Conservation (phyloP, 768 basidiomycete species). For the Leccinum aurantiacum region DNA sequence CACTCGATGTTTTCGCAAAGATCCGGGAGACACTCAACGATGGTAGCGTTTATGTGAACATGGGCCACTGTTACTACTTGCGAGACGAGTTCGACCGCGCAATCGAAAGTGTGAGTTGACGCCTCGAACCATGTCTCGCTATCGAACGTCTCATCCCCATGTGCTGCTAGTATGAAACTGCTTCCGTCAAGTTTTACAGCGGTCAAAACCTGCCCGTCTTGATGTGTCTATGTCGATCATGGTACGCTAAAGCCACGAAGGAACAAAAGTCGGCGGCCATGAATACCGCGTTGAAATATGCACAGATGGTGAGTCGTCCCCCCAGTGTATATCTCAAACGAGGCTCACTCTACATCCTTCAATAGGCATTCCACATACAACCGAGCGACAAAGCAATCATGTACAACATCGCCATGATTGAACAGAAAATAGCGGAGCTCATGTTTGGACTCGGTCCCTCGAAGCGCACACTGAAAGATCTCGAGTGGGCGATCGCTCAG, state of each 20-base stretch:
- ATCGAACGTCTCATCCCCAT: not conserved
- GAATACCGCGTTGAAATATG: slow-evolving; percentile 81
- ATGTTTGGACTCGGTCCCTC: slow-evolving; percentile 69
- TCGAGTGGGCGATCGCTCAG: slow-evolving; percentile 74
- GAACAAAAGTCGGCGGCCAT: slow-evolving; percentile 83
- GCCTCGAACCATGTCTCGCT: not conserved
- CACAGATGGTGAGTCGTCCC: slow-evolving; percentile 58
- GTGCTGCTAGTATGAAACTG: slow-evolving; percentile 79
- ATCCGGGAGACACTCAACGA: slow-evolving; percentile 82
- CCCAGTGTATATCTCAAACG: not conserved
- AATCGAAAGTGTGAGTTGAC: slow-evolving; percentile 80
- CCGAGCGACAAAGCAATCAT: slow-evolving; percentile 87
- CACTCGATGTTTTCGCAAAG: slow-evolving; percentile 86
- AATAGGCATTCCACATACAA: slow-evolving; percentile 78
- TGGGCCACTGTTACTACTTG: slow-evolving; percentile 93
- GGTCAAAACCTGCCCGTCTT: slow-evolving; percentile 75
- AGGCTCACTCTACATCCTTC: slow-evolving; percentile 1
- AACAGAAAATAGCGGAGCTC: slow-evolving; percentile 94
- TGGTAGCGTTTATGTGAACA: slow-evolving; percentile 91
- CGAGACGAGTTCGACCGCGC: slow-evolving; percentile 94
- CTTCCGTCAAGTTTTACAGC: slow-evolving; percentile 73
- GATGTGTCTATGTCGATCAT: slow-evolving; percentile 85
- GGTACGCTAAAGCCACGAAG: slow-evolving; percentile 92
- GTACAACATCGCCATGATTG: slow-evolving; percentile 98
- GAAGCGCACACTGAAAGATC: slow-evolving; percentile 79